Conservation (phyloP, 2,329 filamentous ascomycete genomes). For the Passalora sequoiae region DNA sequence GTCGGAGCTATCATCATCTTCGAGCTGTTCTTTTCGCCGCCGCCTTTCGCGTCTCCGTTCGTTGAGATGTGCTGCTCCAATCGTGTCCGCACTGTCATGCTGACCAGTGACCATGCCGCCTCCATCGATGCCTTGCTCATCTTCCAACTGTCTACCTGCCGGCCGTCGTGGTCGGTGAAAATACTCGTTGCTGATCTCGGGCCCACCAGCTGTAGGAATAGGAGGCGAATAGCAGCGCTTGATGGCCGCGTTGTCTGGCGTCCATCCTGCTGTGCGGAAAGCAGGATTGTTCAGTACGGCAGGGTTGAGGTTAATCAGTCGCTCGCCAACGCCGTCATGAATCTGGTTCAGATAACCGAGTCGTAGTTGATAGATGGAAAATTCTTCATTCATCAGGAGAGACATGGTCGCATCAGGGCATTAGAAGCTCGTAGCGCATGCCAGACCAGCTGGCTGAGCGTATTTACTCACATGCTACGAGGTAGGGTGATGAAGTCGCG, state of each 20-base stretch:
- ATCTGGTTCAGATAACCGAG: constrained; percentile 74
- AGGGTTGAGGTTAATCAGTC: constrained; percentile 75
- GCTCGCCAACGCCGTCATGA: constrained; percentile 78
- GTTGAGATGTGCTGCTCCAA: constrained; percentile 52
- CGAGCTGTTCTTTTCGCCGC: constrained; percentile 66
- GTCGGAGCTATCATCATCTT: constrained; percentile 81
- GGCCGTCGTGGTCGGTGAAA: constrained; percentile 57
- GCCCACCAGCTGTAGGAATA: constrained; percentile 67
- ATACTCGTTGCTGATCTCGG: constrained; percentile 53
- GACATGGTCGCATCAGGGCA: constrained; percentile 28
- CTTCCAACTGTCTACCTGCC: constrained; percentile 23
- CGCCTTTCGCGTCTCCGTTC: constrained; percentile 56
- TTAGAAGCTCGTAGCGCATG: neutral
- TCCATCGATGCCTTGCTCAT: constrained; percentile 64
- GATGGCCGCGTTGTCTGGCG: constrained; percentile 65
- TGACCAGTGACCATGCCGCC: constrained; percentile 67
- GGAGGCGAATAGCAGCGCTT: constrained; percentile 82
- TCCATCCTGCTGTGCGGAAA: constrained; percentile 80
- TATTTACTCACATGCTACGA: constrained; percentile 6
- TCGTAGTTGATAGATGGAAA: constrained; percentile 76
- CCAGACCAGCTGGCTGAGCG: constrained; percentile 22
- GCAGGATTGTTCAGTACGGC: constrained; percentile 71
- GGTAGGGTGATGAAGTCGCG: too few relatives aligned
- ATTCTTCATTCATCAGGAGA: constrained; percentile 40
- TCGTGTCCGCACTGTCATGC: constrained; percentile 59